phyloP scores from a whole-genome alignment of 2,329 filamentous ascomycete genomes.

The Eurotiales sp. region DNA sequence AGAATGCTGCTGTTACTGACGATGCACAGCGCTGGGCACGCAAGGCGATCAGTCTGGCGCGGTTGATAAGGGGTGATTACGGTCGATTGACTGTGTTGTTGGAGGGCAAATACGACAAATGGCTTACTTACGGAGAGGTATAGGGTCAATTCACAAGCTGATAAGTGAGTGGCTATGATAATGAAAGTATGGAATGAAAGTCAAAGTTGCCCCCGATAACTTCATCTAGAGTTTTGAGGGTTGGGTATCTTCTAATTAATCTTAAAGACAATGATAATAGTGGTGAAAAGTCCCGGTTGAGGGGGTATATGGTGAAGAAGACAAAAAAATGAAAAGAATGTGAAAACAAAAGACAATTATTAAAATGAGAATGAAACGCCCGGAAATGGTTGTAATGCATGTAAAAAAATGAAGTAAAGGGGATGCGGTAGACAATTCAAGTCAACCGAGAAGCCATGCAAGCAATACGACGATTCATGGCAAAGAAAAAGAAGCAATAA shows the following conservation, averaged over 20 bases:
- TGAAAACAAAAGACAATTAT: not conserved
- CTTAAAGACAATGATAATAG: not conserved
- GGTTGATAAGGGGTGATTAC: constrained; percentile 17
- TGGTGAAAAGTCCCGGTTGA: too few relatives aligned
- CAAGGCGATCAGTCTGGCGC: constrained; percentile 34
- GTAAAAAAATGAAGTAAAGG: too few relatives aligned
- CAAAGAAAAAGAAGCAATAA: too few relatives aligned
- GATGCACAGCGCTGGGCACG: constrained; percentile 34
- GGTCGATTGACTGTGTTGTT: constrained; percentile 17
- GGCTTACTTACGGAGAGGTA: constrained; percentile 20
- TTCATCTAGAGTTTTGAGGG: constrained; percentile 3
- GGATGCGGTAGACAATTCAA: too few relatives aligned
- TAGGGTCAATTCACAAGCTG: too few relatives aligned
- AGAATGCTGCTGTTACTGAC: too few relatives aligned
- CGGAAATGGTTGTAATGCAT: not conserved
- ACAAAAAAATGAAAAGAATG: not conserved
- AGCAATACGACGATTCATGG: not conserved
- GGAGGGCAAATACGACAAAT: constrained; percentile 25
- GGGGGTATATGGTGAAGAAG: not conserved
- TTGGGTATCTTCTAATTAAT: constrained; percentile 12
- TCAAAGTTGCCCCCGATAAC: constrained; percentile 7
- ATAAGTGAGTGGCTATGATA: too few relatives aligned
- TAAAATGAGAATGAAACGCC: constrained; percentile 5
- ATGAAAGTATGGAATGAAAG: too few relatives aligned
- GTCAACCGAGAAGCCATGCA: not conserved